Conservation (phyloP, 176 grass and related monocot genomes). For the Tillandsia leiboldiana region DNA sequence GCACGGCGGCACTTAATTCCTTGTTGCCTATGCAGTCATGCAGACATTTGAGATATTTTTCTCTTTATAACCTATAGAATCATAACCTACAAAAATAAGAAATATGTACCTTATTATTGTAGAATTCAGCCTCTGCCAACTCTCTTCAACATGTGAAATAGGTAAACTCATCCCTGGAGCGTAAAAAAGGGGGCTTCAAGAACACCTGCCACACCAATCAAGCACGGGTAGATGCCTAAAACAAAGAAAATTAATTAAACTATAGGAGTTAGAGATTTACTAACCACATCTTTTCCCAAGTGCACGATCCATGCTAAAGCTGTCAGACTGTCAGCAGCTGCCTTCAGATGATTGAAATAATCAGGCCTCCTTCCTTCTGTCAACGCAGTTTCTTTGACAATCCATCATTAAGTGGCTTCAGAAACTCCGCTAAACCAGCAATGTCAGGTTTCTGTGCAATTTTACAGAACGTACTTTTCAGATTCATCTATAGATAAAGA, state of each 20-base stretch:
- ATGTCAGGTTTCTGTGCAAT: slow-evolving; percentile 68
- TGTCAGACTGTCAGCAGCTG: slow-evolving; percentile 68
- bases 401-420: slow-evolving; percentile 70
- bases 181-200: slow-evolving; percentile 2
- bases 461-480: neutral
- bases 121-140: slow-evolving; percentile 98
- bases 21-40: neutral
- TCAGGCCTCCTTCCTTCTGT: slow-evolving; percentile 87
- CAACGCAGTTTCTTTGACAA: slow-evolving; percentile 48
- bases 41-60: neutral
- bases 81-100: neutral
- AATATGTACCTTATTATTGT: slow-evolving; percentile 86
- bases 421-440: slow-evolving; percentile 49
- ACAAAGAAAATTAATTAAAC: neutral
- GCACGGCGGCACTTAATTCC: no score
- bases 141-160: slow-evolving; percentile 91
- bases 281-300: slow-evolving; percentile 86
- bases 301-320: slow-evolving; percentile 89
- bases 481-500: neutral
- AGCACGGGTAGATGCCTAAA: neutral
- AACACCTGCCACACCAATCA: slow-evolving; percentile 1
- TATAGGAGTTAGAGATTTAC: slow-evolving; percentile 17
- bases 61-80: neutral
- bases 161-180: slow-evolving; percentile 82
- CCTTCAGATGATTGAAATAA: slow-evolving; percentile 93